A percentile compares a stretch with the other conserved stretches of the same genome.
Conservation (phyloP, 495 filamentous ascomycete species). For the Neurospora tetrasperma region DNA sequence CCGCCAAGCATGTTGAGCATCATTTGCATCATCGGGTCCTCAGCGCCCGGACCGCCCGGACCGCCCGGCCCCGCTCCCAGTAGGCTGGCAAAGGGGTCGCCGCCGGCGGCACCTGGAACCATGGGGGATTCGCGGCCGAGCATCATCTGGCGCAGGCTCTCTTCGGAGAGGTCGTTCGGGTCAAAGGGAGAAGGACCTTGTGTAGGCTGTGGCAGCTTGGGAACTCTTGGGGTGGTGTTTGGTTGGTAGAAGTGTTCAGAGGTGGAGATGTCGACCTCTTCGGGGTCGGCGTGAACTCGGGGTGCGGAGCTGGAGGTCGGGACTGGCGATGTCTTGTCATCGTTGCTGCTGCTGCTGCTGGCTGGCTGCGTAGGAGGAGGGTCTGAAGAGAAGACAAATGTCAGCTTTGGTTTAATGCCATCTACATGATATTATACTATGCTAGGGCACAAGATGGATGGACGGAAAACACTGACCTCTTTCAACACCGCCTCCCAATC, state of each 20-base stretch:
- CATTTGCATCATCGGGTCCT: conserved; percentile 26
- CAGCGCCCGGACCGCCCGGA: conserved; percentile 16
- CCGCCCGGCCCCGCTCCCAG: conserved; percentile 7
- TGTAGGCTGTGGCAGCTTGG: conserved; percentile 17
- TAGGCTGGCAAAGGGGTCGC: conserved; percentile 26
- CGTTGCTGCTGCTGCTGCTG: conserved; percentile 11
- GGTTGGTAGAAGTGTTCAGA: conserved; percentile 45
- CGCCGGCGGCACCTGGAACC: conserved; percentile 13
- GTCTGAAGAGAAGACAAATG: background rate
- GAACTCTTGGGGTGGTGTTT: conserved; percentile 24
- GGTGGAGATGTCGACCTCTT: conserved; percentile 57
- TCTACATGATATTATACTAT: background rate
- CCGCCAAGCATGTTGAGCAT: conserved; percentile 25
- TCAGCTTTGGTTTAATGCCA: background rate
- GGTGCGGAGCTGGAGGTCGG: background rate
- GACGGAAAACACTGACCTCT: conserved; percentile 25
- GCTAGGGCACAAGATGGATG: background rate
- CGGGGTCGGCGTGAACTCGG: conserved; percentile 47
- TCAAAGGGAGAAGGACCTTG: background rate
- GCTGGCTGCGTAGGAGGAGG: conserved; percentile 9
- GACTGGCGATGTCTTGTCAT: background rate
- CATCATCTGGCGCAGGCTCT: conserved; percentile 39
- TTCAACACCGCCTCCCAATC: conserved; percentile 55
- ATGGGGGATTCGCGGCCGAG: conserved; percentile 25
- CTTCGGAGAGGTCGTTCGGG: conserved; percentile 20